Evolutionary conservation across 2,329 filamentous ascomycete genomes (phyloP), one percentile per base, ranked within the genome.

Genomic region (Alternaria tenuissima): DNA sequence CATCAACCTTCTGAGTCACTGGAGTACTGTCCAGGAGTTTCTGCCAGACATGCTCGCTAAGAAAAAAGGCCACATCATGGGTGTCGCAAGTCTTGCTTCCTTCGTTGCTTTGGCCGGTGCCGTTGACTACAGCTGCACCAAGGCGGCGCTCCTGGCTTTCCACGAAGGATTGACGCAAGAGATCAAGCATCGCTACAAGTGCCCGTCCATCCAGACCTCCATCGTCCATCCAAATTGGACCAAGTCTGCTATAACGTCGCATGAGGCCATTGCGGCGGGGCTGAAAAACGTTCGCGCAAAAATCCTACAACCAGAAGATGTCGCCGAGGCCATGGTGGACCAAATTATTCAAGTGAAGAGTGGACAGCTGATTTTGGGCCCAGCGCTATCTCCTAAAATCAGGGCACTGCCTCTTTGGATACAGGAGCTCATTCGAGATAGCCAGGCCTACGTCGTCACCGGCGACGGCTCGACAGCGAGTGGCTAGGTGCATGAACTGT

Each of bases 191-290:
- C 75, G 79, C 39, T 78, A 81, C 70, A 72, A 78, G 12, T 79
- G 77, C 20, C 80, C 80, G 18, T 70, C 81, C 59, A 78, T 83
- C 70, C 79, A 79, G 61, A 80, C 79, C 8, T 77, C 78, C 6
- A 74, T 80, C 24, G 76, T 82, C 1, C 80, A 81, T 64, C 81
- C 81, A 2, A 73, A 71, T 24, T 82, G 78, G 72, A 80, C 79
- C 11, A 74, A 70, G 28, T 81, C 81, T 1, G 73, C 82, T 60
- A 77, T 77, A 2, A 73, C 71, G 38, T 60, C 74, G 9, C 67
- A 70, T 30, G 55, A 63, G 12, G 61, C 65, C 0, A 68, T 79
- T 53, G 65, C 74, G 34, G 58, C 69, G 7, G 67, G 75, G 2
- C 66, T 83, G 22, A 64, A 75, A 54, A 68, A 66, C 12, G 65